Evolutionary conservation across 345 rosid genomes (phyloP), one percentile per base, ranked within the genome.

Genomic region (Populus tremula): DNA sequence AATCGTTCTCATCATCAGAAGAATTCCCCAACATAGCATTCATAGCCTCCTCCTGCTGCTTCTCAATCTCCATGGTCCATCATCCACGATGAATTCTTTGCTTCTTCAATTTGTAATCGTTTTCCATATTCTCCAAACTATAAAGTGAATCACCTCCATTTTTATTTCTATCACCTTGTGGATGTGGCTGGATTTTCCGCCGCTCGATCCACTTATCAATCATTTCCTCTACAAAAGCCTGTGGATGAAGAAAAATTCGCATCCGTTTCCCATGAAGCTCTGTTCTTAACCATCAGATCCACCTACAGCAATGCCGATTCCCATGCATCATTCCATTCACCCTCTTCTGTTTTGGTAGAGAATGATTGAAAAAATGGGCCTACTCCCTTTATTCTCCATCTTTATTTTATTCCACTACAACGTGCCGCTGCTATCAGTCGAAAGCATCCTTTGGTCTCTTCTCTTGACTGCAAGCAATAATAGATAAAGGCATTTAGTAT

Each of bases 241-340:
- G 64, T n/a, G 87, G 79, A 29, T 2, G 89, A 77, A 49, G 90
- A 78, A 82, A 90, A 91, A 84, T 91, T 88, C 21, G 88, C 98
- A 65, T 91, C 98, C 5, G 76, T 74, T 54, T 94, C 98, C 97
- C 97, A 94, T 1, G 93, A 89, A n/a, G 94, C 92, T 69, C 91
- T 81, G 69, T 68, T 80, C 50, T 86, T 91, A 21, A 86, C 84
- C 0, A 87, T 78, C 45, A 93, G 85, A 76, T 93, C 97, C 20
- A 89, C 93, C 0, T 98, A 97, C 18, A 95, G 81, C 98, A 97
- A 95, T 33, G 99, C 93, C 5, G 94, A 76, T 78, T 95, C 98
- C 97, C 96, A 92, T 8, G 97, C 93, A 68, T 92, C 94, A 80
- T 95, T 95, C 98, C 97, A 95, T 64, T 92, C 92, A 6, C 91